Base-by-base conservation (phyloP, 768 basidiomycete species). In the Nidula microcarpa region DNA sequence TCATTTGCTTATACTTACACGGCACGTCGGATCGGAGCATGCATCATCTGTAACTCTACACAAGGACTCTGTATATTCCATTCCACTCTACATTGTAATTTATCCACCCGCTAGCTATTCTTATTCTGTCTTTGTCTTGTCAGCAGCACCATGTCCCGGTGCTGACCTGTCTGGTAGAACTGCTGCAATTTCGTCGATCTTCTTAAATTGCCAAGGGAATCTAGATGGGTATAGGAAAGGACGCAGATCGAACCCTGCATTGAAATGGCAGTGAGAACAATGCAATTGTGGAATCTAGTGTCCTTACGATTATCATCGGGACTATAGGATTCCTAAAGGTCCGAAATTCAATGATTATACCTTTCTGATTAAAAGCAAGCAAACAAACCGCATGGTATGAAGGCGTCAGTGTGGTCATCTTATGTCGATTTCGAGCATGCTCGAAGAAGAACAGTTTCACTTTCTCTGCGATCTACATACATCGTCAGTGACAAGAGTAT, bases 391-490 rank as follows among this genome's bases (percentile, higher is more conserved):
- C 94, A 66, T 97, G 94, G 62, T 97, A 97, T 1, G 92, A 80
- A 1, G 94, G 94, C 2, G 94, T 97, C 56, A 97, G 65, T 0
- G 93, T 96, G 23, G 94, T 96, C 94, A 99, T 98, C 82, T 99
- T 99, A 74, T 98, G 97, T 45, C 95, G 74, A 67, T 99, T 99
- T 50, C 95, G 78, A 0, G 97, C 97, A 60, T 99, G 86, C 67
- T 97, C 94, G 60, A 94, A 96, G 76, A 92, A 98, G 76, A 99
- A 99, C 37, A 85, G 71, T 67, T 99, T 98, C 62, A 99, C 97
- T 74, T 98, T 98, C 60, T 91, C 88, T 13, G 95, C 97, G 53
- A 98, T 94, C 94, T 94, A 56, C n/a, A 8, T 52, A n/a, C 16
- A 13, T 13, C 7, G 33, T 23, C 43, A 45, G 60, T 47, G 52